Conservation (phyloP, 1,284 basidiomycete genomes). For the Leccinum insigne region DNA sequence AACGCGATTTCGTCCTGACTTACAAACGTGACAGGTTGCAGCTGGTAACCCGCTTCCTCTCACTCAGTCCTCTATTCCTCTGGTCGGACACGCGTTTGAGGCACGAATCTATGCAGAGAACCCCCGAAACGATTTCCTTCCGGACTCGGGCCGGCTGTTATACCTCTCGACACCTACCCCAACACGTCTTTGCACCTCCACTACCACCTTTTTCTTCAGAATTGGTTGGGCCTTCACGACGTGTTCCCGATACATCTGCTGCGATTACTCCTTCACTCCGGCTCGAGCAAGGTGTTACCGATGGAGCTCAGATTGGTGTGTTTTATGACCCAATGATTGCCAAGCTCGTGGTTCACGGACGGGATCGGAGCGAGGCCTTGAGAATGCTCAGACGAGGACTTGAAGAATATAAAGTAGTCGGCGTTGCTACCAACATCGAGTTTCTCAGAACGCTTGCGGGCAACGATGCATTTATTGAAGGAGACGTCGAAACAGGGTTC, state of each 20-base stretch:
- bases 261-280: conserved; percentile 59
- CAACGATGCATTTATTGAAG: conserved; percentile 75
- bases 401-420: conserved; percentile 89
- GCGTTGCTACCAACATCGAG: conserved; percentile 90
- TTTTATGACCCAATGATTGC: conserved; percentile 97
- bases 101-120: conserved; percentile 98
- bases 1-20: conserved; percentile 1
- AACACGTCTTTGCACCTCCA: conserved; percentile 55
- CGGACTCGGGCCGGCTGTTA: conserved; percentile 83
- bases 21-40: conserved; percentile 57
- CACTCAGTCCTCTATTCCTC: conserved; percentile 73
- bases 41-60: conserved; percentile 86
- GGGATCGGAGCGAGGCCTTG: conserved; percentile 86
- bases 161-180: conserved; percentile 79
- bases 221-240: conserved; percentile 34
- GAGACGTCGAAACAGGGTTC: conserved; percentile 93
- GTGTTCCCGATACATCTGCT: conserved; percentile 36
- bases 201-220: conserved; percentile 26
- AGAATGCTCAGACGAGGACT: conserved; percentile 78
- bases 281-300: conserved; percentile 89
- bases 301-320: conserved; percentile 87
- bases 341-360: conserved; percentile 89
- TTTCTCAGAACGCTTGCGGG: conserved; percentile 81
- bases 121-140: conserved; percentile 91
- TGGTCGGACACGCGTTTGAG: conserved; percentile 92